Percentiles rank a stretch among this genome's conserved stretches.
phyloP scores from a whole-genome alignment of 345 rosid species.

The Salix purpurea region DNA sequence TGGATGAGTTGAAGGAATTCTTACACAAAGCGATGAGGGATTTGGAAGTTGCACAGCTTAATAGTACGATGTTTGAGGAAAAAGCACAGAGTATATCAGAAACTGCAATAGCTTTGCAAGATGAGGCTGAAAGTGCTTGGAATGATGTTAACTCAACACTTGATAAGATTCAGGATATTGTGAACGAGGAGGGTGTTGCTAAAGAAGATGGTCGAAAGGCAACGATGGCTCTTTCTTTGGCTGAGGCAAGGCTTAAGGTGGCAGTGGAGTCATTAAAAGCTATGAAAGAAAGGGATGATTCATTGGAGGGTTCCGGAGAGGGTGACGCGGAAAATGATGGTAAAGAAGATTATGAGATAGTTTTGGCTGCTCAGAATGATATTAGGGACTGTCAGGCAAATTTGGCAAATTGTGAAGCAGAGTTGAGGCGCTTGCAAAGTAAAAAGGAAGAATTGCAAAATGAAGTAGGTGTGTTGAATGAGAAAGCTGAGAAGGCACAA shows the following conservation, averaged over 20 bases:
- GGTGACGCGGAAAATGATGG: conserved; percentile 24
- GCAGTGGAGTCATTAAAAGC: conserved; percentile 50
- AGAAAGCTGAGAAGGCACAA: conserved; percentile 60
- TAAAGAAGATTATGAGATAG: conserved; percentile 32
- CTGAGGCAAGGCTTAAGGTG: conserved; percentile 75
- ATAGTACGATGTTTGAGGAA: conserved; percentile 78
- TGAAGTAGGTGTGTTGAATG: conserved; percentile 69
- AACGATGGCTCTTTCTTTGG: conserved; percentile 77
- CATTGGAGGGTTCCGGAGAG: conserved; percentile 32
- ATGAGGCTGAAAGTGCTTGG: conserved; percentile 64
- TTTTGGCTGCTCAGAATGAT: conserved; percentile 56
- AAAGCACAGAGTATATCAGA: conserved; percentile 84
- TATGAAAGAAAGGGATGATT: conserved; percentile 29
- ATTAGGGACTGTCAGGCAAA: conserved; percentile 50
- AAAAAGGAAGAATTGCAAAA: conserved; percentile 71
- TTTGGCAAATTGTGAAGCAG: conserved; percentile 53
- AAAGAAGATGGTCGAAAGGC: conserved; percentile 75
- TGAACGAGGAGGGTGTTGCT: conserved; percentile 58
- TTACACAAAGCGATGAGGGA: conserved; percentile 58
- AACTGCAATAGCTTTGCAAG: conserved; percentile 79
- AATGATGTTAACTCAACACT: conserved; percentile 51
- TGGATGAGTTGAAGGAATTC: conserved; percentile 60
- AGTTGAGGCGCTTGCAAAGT: conserved; percentile 47
- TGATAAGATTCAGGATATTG: conserved; percentile 51
- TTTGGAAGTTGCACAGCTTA: conserved; percentile 69